phyloP scores from a whole-genome alignment of 345 rosid species.

The Rhodomyrtus tomentosa region DNA sequence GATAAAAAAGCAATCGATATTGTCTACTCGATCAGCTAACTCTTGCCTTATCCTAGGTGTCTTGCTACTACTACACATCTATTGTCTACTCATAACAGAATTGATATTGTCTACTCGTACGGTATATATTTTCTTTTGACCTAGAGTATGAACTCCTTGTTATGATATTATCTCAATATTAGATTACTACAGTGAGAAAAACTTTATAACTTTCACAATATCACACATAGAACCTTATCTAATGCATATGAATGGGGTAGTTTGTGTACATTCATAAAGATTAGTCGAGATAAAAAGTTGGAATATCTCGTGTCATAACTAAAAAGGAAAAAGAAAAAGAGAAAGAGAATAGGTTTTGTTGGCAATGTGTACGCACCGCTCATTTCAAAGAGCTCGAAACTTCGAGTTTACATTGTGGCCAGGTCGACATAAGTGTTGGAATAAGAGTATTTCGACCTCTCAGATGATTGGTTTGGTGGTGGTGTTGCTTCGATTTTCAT shows the following conservation, averaged over 20 bases:
- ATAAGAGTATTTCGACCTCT: too few relatives aligned
- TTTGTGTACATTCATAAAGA: neutral
- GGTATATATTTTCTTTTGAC: neutral
- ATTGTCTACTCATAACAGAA: neutral
- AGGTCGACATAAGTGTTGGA: too few relatives aligned
- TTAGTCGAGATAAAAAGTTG: neutral
- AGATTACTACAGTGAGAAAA: neutral
- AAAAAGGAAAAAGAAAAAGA: neutral
- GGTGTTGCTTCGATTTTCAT: too few relatives aligned
- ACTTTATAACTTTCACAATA: neutral
- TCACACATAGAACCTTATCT: neutral
- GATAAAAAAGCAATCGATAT: neutral
- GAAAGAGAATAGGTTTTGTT: neutral
- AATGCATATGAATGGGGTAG: neutral
- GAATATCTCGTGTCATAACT: too few relatives aligned
- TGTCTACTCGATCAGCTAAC: neutral
- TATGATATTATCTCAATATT: neutral
- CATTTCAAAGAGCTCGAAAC: too few relatives aligned
- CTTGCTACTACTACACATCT: neutral
- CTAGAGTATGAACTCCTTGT: too few relatives aligned
- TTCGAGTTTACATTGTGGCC: too few relatives aligned
- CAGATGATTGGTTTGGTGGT: too few relatives aligned
- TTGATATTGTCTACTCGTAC: neutral
- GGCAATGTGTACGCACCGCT: neutral
- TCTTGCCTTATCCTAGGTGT: neutral